Evolutionary conservation across 306 rosid genomes (phyloP).

Genomic region (Quercus aquifolioides): DNA sequence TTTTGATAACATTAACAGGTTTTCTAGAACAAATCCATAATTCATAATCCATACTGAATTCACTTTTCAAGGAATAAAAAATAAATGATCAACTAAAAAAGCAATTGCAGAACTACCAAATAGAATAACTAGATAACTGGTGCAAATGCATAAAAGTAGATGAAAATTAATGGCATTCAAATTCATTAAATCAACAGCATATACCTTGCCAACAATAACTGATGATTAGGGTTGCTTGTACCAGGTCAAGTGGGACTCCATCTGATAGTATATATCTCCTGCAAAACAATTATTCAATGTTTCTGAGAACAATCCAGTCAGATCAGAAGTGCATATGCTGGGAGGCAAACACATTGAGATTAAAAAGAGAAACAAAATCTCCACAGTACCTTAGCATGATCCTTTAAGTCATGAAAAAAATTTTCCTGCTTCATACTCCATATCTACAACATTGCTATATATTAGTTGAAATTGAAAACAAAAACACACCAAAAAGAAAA

Average conservation of each 20-base stretch:
- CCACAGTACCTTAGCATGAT: conserved; percentile 73
- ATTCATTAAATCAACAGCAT: not conserved
- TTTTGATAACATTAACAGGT: not conserved
- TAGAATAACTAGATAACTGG: not conserved
- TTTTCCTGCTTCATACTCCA: conserved; percentile 92
- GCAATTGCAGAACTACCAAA: not conserved
- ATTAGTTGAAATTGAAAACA: not conserved
- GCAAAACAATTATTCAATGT: conserved; percentile 22
- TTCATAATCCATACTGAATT: not conserved
- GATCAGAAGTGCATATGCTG: not conserved
- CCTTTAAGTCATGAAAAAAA: conserved; percentile 76
- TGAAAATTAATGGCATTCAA: not conserved
- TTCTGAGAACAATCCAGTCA: not conserved
- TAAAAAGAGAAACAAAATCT: not conserved
- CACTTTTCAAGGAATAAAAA: not conserved
- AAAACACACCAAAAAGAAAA: not conserved
- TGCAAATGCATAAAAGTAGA: not conserved
- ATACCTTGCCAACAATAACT: conserved; percentile 88
- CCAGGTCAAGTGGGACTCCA: conserved; percentile 95
- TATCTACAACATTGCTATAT: conserved; percentile 52
- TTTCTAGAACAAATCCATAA: not conserved
- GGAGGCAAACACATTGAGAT: not conserved
- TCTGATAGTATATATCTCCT: conserved; percentile 88
- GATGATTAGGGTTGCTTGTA: conserved; percentile 73
- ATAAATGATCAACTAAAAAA: not conserved